Evolutionary conservation across 768 basidiomycete species (phyloP).

Genomic region (Suillus decipiens): DNA sequence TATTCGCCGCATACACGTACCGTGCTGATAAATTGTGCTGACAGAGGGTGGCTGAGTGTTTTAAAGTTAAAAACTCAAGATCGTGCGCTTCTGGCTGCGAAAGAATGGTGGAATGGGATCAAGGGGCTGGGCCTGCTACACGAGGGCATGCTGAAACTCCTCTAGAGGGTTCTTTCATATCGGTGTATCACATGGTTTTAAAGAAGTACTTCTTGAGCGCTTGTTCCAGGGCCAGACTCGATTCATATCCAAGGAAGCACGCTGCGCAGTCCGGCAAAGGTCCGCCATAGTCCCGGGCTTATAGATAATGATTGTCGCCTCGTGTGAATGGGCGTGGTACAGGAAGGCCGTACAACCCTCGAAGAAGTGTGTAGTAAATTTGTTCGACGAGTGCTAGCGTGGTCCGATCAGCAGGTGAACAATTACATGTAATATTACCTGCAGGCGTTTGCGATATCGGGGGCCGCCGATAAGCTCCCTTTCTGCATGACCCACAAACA

Average conservation of each 20-base stretch:
- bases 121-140: constrained; percentile 31
- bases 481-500: not conserved
- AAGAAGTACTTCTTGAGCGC: not conserved
- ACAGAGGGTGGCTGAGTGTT: constrained; percentile 53
- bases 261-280: not conserved
- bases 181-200: not conserved
- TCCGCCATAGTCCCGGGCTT: too few relatives aligned
- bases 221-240: not conserved
- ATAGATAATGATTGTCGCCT: not conserved
- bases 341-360: not conserved
- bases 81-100: constrained; percentile 51
- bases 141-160: constrained; percentile 12
- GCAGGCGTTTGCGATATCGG: not conserved
- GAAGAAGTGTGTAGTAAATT: not conserved
- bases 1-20: constrained; percentile 42
- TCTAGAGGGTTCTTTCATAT: constrained; percentile 1
- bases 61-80: constrained; percentile 62
- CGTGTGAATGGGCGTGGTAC: not conserved
- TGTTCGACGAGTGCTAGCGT: not conserved
- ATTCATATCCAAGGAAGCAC: not conserved
- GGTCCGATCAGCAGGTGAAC: not conserved
- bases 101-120: constrained; percentile 82
- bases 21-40: constrained; percentile 58
- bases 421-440: not conserved
- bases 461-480: not conserved